Evolutionary conservation across 371 early-diverging fungal species (phyloP).

Genomic region (Capniomyces stellatus): DNA sequence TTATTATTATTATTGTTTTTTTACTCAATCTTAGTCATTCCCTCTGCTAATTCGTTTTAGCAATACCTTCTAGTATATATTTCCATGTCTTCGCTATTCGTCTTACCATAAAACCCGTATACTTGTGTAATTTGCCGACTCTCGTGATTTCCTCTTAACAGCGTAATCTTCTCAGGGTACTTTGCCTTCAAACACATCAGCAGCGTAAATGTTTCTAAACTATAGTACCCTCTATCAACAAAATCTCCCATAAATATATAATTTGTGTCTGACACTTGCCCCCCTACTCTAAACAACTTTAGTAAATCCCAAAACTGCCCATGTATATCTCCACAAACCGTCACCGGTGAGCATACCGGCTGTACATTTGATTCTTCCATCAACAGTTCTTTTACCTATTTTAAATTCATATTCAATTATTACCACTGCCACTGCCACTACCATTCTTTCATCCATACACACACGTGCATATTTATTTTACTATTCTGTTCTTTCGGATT

Average conservation of each 20-base stretch:
- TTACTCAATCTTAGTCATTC: too few species aligned
- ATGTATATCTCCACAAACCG: slow-evolving; percentile 96
- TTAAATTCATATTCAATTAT: neutral
- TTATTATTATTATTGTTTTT: neutral
- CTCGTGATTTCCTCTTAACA: slow-evolving; percentile 98
- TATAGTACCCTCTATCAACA: slow-evolving; percentile 98
- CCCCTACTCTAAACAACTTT: slow-evolving; percentile 96
- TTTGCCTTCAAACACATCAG: slow-evolving; percentile 87
- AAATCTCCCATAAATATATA: slow-evolving; percentile 99
- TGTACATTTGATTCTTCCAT: slow-evolving; percentile 93
- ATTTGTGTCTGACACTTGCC: slow-evolving; percentile 90
- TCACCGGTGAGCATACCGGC: slow-evolving; percentile 86
- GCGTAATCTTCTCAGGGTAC: slow-evolving; percentile 88
- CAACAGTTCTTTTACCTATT: slow-evolving; percentile 74
- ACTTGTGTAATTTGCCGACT: slow-evolving; percentile 97
- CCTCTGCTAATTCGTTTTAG: slow-evolving; percentile 2
- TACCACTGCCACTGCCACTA: neutral
- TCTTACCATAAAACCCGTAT: slow-evolving; percentile 88
- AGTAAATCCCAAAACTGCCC: slow-evolving; percentile 98
- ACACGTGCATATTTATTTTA: slow-evolving; percentile 19
- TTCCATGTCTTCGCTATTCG: slow-evolving; percentile 4
- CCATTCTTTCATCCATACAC: neutral
- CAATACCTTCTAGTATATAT: neutral
- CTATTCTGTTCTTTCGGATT: neutral
- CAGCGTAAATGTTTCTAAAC: slow-evolving; percentile 91